Percentiles rank a stretch among this genome's conserved stretches.
Conservation (phyloP, 306 rosid species). For the Quercus variabilis region DNA sequence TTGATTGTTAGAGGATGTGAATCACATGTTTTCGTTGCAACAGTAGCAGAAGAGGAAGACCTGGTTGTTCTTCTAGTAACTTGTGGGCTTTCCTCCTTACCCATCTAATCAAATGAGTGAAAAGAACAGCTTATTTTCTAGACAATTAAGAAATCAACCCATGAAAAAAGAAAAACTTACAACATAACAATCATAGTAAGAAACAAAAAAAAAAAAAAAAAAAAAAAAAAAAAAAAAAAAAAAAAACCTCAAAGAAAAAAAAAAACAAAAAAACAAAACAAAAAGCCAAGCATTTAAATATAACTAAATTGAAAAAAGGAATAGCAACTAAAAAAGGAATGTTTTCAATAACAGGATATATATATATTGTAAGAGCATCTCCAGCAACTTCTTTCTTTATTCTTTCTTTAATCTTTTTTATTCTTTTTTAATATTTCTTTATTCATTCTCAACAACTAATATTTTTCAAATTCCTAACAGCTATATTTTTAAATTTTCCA, state of each 20-base stretch:
- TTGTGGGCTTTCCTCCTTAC: constrained; percentile 46
- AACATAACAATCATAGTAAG: neutral
- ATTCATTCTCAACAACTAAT: no score
- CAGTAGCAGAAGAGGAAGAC: constrained; percentile 35
- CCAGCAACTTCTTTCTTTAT: no score
- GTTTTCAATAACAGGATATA: neutral
- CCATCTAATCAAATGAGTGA: constrained; percentile 36
- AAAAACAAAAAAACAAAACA: neutral
- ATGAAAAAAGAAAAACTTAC: neutral
- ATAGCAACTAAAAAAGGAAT: neutral
- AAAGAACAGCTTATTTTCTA: neutral
- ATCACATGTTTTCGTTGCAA: constrained; percentile 33
- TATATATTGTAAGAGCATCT: neutral
- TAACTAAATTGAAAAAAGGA: neutral
- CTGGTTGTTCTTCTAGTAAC: constrained; percentile 62
- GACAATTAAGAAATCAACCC: neutral
- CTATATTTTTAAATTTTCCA: no score
- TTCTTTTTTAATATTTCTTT: no score
- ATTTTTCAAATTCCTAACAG: no score
- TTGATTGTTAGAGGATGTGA: constrained; percentile 36
- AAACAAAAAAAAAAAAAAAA: neutral
- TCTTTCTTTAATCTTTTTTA: no score
- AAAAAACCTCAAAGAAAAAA: neutral
- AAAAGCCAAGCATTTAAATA: neutral
- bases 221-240: neutral